Percentiles rank a stretch among this genome's conserved stretches.
Conservation (phyloP, 1,139 yeast species). For the Saccharomycopsis phalli region DNA sequence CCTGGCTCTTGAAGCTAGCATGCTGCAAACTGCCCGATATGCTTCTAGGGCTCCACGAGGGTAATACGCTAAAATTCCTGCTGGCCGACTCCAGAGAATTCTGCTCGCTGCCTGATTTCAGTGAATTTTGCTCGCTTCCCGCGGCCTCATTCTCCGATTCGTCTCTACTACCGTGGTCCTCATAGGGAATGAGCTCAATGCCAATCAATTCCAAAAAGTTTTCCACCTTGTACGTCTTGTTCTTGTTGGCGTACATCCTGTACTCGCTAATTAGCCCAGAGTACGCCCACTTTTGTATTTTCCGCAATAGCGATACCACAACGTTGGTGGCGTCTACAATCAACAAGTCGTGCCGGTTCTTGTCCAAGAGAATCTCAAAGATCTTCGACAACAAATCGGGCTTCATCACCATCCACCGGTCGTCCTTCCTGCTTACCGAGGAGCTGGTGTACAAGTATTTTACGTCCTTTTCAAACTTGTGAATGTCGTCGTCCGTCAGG, state of each 20-base stretch:
- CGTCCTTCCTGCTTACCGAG: background rate
- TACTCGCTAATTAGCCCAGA: constrained; percentile 80
- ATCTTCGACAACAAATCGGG: constrained; percentile 47
- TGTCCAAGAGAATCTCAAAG: constrained; percentile 54
- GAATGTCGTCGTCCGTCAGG: constrained; percentile 1
- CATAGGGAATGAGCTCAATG: constrained; percentile 38
- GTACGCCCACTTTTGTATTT: constrained; percentile 82
- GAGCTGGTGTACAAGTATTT: constrained; percentile 14
- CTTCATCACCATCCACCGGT: constrained; percentile 57
- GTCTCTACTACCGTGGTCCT: background rate
- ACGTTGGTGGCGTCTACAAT: constrained; percentile 76
- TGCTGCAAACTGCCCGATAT: constrained; percentile 3
- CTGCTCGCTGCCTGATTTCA: too few relatives aligned
- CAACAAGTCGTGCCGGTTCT: constrained; percentile 56
- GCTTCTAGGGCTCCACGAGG: constrained; percentile 2
- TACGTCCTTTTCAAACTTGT: constrained; percentile 9
- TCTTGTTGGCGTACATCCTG: constrained; percentile 64
- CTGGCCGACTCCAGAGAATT: constrained; percentile 7
- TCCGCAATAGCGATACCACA: constrained; percentile 69
- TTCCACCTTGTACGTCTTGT: constrained; percentile 73
- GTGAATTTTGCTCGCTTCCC: too few relatives aligned
- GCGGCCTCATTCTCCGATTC: background rate
- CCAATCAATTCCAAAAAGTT: constrained; percentile 68
- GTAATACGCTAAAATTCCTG: background rate
- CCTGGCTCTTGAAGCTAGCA: constrained; percentile 8